A percentile compares a stretch with the other conserved stretches of the same genome.
Evolutionary conservation across 306 rosid genomes (phyloP).

Genomic region (Senna tora): DNA sequence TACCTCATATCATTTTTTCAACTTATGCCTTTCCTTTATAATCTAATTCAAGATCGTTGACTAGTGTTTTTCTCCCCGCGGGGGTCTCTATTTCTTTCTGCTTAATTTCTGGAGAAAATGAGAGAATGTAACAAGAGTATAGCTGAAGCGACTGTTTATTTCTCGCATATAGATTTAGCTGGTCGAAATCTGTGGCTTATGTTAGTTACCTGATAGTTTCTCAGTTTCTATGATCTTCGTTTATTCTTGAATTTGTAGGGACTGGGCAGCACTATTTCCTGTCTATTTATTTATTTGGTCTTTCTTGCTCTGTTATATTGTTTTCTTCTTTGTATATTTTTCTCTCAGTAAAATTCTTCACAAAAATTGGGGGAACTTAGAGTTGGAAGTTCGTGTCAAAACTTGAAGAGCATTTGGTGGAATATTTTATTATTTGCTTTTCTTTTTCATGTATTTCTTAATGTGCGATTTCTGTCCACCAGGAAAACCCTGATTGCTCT

Average conservation of each 20-base stretch:
- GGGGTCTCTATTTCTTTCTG: background rate
- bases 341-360: background rate
- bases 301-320: background rate
- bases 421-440: background rate
- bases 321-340: background rate
- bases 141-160: background rate
- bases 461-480: conserved; percentile 32
- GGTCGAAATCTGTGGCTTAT: background rate
- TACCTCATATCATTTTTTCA: background rate
- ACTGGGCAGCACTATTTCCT: too few relatives aligned
- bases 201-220: conserved; percentile 10
- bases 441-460: conserved; percentile 26
- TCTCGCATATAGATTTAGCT: background rate
- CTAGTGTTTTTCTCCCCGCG: background rate
- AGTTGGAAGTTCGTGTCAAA: background rate
- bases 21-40: background rate
- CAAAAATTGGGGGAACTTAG: conserved; percentile 6
- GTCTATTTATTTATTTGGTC: background rate
- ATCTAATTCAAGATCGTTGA: background rate
- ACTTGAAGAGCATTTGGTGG: background rate
- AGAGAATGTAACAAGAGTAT: background rate
- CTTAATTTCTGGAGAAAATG: conserved; percentile 16
- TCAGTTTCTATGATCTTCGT: background rate
- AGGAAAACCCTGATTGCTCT: conserved; percentile 52
- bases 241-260: background rate